Evolutionary conservation across 1,284 basidiomycete species (phyloP).

Genomic region (Heterobasidion occidentale): DNA sequence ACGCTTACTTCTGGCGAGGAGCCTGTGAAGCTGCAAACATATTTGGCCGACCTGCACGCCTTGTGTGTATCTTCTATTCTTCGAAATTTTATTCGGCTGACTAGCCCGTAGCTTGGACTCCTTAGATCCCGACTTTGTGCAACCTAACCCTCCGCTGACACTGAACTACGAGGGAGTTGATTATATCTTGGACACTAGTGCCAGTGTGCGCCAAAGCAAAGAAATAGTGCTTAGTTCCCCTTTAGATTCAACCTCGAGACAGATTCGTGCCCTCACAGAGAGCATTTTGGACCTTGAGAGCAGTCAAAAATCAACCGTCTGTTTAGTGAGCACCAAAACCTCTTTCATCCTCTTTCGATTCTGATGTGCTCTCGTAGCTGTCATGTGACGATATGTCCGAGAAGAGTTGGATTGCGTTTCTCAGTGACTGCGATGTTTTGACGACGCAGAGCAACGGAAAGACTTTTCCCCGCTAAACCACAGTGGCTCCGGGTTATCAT

Average conservation of each 20-base stretch:
- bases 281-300: conserved; percentile 46
- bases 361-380: conserved; percentile 30
- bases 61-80: conserved; percentile 32
- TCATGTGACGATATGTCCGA: conserved; percentile 33
- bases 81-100: not conserved
- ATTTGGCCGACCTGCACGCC: conserved; percentile 29
- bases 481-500: not conserved
- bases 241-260: conserved; percentile 7
- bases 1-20: conserved; percentile 21
- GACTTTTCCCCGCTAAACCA: not conserved
- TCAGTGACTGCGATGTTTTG: conserved; percentile 48
- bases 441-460: conserved; percentile 21
- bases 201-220: conserved; percentile 39
- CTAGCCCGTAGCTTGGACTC: conserved; percentile 24
- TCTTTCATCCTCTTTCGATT: not conserved
- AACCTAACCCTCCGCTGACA: conserved; percentile 45
- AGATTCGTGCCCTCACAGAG: conserved; percentile 15
- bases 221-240: conserved; percentile 18
- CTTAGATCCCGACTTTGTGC: conserved; percentile 20
- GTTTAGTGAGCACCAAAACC: conserved; percentile 36
- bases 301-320: conserved; percentile 40
- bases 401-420: conserved; percentile 43
- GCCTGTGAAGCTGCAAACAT: conserved; percentile 36
- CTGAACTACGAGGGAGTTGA: conserved; percentile 29
- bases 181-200: conserved; percentile 45